A percentile compares a stretch with the other conserved stretches of the same genome.
Evolutionary conservation across 306 rosid species (phyloP).

Genomic region (Cicer arietinum): DNA sequence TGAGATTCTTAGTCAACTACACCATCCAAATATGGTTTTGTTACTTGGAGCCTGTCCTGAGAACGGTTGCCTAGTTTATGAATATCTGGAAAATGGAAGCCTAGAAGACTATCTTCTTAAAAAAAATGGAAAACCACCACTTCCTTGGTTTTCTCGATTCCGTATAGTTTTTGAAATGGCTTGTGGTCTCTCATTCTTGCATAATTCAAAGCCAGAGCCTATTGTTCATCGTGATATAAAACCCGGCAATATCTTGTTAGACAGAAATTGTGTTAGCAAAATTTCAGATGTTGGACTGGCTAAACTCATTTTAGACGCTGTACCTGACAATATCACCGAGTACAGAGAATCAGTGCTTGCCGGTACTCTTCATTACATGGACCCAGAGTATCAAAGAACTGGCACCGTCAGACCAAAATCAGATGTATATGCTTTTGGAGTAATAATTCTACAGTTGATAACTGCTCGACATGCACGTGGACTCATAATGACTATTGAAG

Average conservation of each 20-base stretch:
- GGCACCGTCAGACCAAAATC: constrained; percentile 94
- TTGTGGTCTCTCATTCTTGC: constrained; percentile 87
- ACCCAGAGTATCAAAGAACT: constrained; percentile 96
- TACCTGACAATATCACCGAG: constrained; percentile 87
- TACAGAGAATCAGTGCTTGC: constrained; percentile 82
- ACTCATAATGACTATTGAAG: constrained; percentile 61
- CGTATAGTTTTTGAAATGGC: constrained; percentile 77
- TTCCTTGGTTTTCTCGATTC: constrained; percentile 84
- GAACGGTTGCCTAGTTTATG: constrained; percentile 80
- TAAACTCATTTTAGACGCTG: constrained; percentile 68
- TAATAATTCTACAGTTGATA: constrained; percentile 76
- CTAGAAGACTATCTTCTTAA: constrained; percentile 69
- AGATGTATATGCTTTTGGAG: constrained; percentile 85
- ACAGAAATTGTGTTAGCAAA: constrained; percentile 81
- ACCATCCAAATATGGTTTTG: constrained; percentile 85
- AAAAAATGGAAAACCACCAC: constrained; percentile 61
- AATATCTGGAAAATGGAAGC: constrained; percentile 91
- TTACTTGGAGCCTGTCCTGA: constrained; percentile 98
- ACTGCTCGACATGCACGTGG: constrained; percentile 74
- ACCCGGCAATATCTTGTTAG: constrained; percentile 90
- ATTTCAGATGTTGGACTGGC: constrained; percentile 92
- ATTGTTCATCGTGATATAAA: constrained; percentile 92
- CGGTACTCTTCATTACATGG: constrained; percentile 94
- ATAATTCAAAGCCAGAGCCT: constrained; percentile 83
- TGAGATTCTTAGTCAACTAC: constrained; percentile 92